Evolutionary conservation across 306 rosid genomes (phyloP).

Genomic region (Aeschynomene evenia): DNA sequence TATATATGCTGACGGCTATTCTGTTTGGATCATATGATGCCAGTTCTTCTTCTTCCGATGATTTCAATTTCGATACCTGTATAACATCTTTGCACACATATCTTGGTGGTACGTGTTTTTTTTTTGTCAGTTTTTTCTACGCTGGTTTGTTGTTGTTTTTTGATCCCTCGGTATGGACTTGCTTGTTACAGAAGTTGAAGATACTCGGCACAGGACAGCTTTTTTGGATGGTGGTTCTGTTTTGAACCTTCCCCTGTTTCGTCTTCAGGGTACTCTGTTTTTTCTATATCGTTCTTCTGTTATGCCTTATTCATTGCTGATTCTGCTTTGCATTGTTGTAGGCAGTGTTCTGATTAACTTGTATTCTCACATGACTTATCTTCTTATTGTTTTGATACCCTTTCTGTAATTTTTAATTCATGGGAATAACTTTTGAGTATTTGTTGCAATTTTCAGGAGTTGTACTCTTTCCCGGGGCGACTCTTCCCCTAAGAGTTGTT

Average conservation of each 20-base stretch:
- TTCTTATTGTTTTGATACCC: neutral
- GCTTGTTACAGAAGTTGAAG: slow-evolving; percentile 77
- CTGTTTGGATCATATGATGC: neutral
- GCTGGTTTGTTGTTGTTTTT: neutral
- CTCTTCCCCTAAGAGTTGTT: slow-evolving; percentile 81
- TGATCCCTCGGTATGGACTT: neutral
- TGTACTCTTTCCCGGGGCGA: slow-evolving; percentile 90
- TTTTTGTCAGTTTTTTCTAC: neutral
- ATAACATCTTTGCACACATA: slow-evolving; percentile 74
- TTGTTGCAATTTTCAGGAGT: slow-evolving; percentile 61
- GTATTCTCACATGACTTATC: neutral
- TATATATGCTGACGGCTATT: neutral
- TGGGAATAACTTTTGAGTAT: slow-evolving; percentile 21
- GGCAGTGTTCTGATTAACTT: no score
- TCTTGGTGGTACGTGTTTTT: slow-evolving; percentile 71
- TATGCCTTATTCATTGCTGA: neutral
- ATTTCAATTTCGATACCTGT: slow-evolving; percentile 30
- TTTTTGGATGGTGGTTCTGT: slow-evolving; percentile 80
- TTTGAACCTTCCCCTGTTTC: slow-evolving; percentile 69
- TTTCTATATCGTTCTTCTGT: neutral
- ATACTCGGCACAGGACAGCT: slow-evolving; percentile 72
- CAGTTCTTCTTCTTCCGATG: neutral
- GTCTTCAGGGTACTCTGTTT: slow-evolving; percentile 60
- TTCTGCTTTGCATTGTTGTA: neutral
- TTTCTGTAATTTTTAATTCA: slow-evolving; percentile 4